phyloP scores from a whole-genome alignment of 2,329 filamentous ascomycete genomes.

The Colletotrichum nymphaeae region DNA sequence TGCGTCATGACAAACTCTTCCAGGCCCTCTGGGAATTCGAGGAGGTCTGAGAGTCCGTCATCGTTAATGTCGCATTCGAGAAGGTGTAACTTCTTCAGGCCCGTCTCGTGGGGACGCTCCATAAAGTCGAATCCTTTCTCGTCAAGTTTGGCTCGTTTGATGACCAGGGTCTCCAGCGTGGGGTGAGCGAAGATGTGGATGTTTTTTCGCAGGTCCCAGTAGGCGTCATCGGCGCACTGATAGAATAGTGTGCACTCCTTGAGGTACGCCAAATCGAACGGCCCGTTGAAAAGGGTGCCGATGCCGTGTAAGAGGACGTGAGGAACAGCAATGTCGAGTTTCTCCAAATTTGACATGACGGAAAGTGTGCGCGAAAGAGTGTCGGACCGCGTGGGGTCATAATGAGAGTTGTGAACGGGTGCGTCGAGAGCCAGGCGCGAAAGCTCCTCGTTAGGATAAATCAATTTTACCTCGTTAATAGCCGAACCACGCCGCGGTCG shows the following conservation, averaged over 20 bases:
- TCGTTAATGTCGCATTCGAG: slow-evolving; percentile 64
- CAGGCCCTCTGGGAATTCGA: slow-evolving; percentile 56
- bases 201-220: slow-evolving; percentile 64
- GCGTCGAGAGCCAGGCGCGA: slow-evolving; percentile 53
- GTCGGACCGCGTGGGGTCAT: slow-evolving; percentile 49
- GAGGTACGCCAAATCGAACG: slow-evolving; percentile 61
- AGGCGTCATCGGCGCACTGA: slow-evolving; percentile 54
- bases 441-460: slow-evolving; percentile 57
- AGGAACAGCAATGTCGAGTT: slow-evolving; percentile 58
- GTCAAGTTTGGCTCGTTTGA: slow-evolving; percentile 57
- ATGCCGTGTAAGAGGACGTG: slow-evolving; percentile 56
- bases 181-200: slow-evolving; percentile 64
- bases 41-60: slow-evolving; percentile 49
- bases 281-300: slow-evolving; percentile 60
- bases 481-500: slow-evolving; percentile 59
- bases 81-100: slow-evolving; percentile 55
- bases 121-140: slow-evolving; percentile 59
- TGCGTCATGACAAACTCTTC: slow-evolving; percentile 62
- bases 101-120: slow-evolving; percentile 59
- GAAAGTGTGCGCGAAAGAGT: slow-evolving; percentile 58
- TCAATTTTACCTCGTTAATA: slow-evolving; percentile 57
- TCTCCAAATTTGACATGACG: slow-evolving; percentile 62
- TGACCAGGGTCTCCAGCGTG: slow-evolving; percentile 57
- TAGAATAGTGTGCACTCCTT: slow-evolving; percentile 60
- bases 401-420: slow-evolving; percentile 47